A percentile compares a stretch with the other conserved stretches of the same genome.
Conservation (phyloP, 2,329 filamentous ascomycete species). For the Diaporthe sp. region DNA sequence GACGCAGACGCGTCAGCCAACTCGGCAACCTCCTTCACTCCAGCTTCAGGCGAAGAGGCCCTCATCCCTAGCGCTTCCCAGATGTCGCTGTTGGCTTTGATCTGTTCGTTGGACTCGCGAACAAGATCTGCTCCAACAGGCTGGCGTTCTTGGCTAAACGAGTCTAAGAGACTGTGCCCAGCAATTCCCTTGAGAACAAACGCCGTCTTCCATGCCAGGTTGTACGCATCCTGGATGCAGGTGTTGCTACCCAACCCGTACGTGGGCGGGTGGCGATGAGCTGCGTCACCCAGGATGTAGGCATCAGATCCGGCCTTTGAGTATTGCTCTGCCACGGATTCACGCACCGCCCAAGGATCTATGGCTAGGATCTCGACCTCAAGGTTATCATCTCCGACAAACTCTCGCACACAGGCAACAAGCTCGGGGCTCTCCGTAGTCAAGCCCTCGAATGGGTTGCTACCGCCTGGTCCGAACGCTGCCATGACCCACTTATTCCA, state of each 20-base stretch:
- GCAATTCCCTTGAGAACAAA: slow-evolving; percentile 55
- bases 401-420: slow-evolving; percentile 53
- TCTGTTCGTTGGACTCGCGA: slow-evolving; percentile 45
- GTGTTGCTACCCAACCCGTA: slow-evolving; percentile 67
- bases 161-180: slow-evolving; percentile 51
- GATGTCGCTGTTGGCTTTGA: slow-evolving; percentile 52
- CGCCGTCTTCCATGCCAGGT: slow-evolving; percentile 63
- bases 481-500: slow-evolving; percentile 70
- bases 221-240: slow-evolving; percentile 64
- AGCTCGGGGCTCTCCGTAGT: slow-evolving; percentile 5
- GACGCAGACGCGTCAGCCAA: slow-evolving; percentile 51
- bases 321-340: slow-evolving; percentile 66
- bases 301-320: slow-evolving; percentile 52
- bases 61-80: slow-evolving; percentile 54
- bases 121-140: slow-evolving; percentile 59
- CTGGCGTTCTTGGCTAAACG: slow-evolving; percentile 56
- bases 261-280: slow-evolving; percentile 65
- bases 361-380: slow-evolving; percentile 61
- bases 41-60: slow-evolving; percentile 48
- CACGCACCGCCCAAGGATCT: slow-evolving; percentile 68
- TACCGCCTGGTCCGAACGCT: slow-evolving; percentile 33
- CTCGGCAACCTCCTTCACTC: slow-evolving; percentile 51
- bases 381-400: slow-evolving; percentile 65
- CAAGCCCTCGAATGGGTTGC: slow-evolving; percentile 45
- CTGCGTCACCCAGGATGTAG: slow-evolving; percentile 65